These are phyloP conservation scores for Fusarium secorum DNA, from an alignment of 2,329 filamentous ascomycete genomes.

Conservation along the genomic window DNA sequence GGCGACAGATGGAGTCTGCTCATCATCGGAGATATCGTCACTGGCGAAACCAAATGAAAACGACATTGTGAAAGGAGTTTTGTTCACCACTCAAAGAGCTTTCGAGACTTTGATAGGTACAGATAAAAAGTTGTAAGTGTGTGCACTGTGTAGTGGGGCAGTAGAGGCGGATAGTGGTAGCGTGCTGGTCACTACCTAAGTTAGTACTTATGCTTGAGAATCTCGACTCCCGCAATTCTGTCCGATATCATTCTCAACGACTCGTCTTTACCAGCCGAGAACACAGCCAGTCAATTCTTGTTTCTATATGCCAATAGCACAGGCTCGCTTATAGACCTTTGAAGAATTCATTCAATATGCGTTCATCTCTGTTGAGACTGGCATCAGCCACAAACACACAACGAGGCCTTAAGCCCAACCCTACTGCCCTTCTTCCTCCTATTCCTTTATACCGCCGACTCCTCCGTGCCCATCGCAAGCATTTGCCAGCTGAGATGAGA, in stretches of 20 bases:
- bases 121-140: conserved; percentile 34
- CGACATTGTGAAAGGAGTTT: conserved; percentile 46
- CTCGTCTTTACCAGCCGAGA: neutral
- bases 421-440: conserved; percentile 80
- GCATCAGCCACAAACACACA: conserved; percentile 50
- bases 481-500: conserved; percentile 76
- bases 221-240: conserved; percentile 17
- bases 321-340: neutral
- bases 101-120: neutral
- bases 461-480: conserved; percentile 83
- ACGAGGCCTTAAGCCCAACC: conserved; percentile 48
- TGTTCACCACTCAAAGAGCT: neutral
- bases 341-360: conserved; percentile 35
- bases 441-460: conserved; percentile 89
- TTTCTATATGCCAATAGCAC: neutral
- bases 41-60: conserved; percentile 70
- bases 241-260: conserved; percentile 9
- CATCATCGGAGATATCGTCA: conserved; percentile 65
- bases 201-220: conserved; percentile 20
- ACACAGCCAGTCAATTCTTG: neutral
- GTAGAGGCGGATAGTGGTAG: neutral
- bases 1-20: conserved; percentile 40
- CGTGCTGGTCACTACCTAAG: conserved; percentile 26
- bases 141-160: conserved; percentile 43
- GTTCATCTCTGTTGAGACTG: conserved; percentile 40